Evolutionary conservation across 1,139 yeast genomes (phyloP).

Genomic region (Maudiozyma humilis): DNA sequence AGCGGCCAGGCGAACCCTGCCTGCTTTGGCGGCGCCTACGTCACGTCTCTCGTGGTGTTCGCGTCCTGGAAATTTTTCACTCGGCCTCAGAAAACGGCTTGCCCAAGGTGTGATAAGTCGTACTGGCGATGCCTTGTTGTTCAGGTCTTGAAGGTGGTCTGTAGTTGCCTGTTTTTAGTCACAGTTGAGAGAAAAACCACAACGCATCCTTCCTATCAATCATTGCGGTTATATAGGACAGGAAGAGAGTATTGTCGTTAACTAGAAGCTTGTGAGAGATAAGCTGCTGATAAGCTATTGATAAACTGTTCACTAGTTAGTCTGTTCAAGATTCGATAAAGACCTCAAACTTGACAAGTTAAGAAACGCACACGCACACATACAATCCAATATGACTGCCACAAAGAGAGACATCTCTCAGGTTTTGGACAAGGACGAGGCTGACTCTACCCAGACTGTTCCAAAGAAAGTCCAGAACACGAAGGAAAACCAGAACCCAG

Average conservation of each 20-base stretch:
- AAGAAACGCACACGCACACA: background rate
- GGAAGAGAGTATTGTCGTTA: background rate
- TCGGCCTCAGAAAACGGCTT: background rate
- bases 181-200: too few relatives aligned
- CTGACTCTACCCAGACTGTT: background rate
- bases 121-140: background rate
- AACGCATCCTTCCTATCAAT: background rate
- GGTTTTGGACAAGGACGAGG: background rate
- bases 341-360: too few relatives aligned
- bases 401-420: conserved; percentile 3
- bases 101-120: background rate
- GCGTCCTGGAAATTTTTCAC: background rate
- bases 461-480: conserved; percentile 8
- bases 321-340: too few relatives aligned
- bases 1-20: too few relatives aligned
- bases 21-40: too few relatives aligned
- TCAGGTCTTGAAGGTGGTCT: too few relatives aligned
- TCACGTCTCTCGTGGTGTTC: too few relatives aligned
- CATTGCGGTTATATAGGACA: background rate
- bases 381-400: conserved; percentile 1
- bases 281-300: too few relatives aligned
- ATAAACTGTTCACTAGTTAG: too few relatives aligned
- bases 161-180: background rate
- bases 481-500: conserved; percentile 10
- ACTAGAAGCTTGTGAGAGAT: too few relatives aligned